These are phyloP conservation scores for Desmodesmus armatus DNA, from an alignment of 139 green algal species.

Conservation along the genomic window DNA sequence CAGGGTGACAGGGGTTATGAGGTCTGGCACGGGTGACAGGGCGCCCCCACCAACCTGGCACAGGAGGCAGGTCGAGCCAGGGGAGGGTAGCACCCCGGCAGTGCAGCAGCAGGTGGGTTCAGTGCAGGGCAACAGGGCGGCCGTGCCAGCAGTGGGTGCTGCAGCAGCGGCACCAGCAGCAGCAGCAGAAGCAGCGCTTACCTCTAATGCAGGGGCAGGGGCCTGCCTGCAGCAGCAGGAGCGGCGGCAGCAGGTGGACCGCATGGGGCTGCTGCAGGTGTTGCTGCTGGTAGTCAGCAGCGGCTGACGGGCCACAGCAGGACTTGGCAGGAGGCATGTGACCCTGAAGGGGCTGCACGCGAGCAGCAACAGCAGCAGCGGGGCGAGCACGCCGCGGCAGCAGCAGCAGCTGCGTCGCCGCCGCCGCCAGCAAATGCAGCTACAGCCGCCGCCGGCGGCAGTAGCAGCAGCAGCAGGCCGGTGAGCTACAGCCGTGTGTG, in stretches of 20 bases:
- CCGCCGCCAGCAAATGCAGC: not conserved
- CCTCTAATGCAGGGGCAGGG: not conserved
- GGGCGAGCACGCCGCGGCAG: not conserved
- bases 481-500: constrained; percentile 15
- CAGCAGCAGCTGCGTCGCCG: not conserved
- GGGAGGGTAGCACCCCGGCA: no score
- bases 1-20: not conserved
- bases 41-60: no score
- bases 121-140: not conserved
- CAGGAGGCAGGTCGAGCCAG: no score
- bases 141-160: not conserved
- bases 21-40: no score
- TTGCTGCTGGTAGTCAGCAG: not conserved
- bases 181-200: not conserved
- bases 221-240: not conserved
- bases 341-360: not conserved
- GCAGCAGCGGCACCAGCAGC: not conserved
- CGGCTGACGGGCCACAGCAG: not conserved
- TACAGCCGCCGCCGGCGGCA: not conserved
- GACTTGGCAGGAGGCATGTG: not conserved
- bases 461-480: not conserved
- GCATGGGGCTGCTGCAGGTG: no score
- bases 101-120: not conserved
- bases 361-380: no score
- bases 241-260: not conserved